Percentiles rank a stretch among this genome's conserved stretches.
phyloP scores from a whole-genome alignment of 805 yeast species.

The Ogataea corticis region DNA sequence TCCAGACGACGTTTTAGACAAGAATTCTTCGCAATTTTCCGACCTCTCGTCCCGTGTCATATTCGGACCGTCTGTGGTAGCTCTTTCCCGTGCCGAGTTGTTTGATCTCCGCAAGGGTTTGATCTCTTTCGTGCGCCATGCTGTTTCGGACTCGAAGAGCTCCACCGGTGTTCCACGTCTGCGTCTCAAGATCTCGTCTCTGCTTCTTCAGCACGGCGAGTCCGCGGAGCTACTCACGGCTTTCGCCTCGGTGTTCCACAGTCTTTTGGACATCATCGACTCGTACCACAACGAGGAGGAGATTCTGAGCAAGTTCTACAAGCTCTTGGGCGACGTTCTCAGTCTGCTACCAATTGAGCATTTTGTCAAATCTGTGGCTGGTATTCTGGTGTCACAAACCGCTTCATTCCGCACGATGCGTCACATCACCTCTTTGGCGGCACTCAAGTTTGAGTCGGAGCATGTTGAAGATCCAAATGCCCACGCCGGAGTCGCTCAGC shows the following conservation, averaged over 20 bases:
- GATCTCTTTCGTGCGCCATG: slow-evolving; percentile 56
- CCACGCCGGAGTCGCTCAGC: slow-evolving; percentile 48
- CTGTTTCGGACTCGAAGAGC: slow-evolving; percentile 43
- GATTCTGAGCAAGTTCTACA: slow-evolving; percentile 47
- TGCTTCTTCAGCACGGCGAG: slow-evolving; percentile 30
- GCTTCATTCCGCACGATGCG: slow-evolving; percentile 52
- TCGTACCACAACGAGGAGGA: slow-evolving; percentile 33
- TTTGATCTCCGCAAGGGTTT: slow-evolving; percentile 49
- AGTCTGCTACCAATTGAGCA: slow-evolving; percentile 73
- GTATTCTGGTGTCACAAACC: slow-evolving; percentile 38
- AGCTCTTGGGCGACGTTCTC: slow-evolving; percentile 60
- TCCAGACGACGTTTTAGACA: slow-evolving; percentile 44
- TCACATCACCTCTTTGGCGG: slow-evolving; percentile 62
- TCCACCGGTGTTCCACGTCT: slow-evolving; percentile 46
- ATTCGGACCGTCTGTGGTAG: slow-evolving; percentile 60
- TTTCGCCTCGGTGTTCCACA: slow-evolving; percentile 33
- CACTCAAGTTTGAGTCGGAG: slow-evolving; percentile 70
- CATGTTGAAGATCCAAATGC: slow-evolving; percentile 50
- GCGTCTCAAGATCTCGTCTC: slow-evolving; percentile 38
- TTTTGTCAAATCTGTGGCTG: slow-evolving; percentile 62
- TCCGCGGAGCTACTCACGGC: slow-evolving; percentile 21
- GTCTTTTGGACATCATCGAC: slow-evolving; percentile 43
- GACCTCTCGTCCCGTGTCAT: slow-evolving; percentile 53
- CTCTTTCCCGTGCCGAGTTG: slow-evolving; percentile 50
- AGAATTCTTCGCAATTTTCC: slow-evolving; percentile 36